Percentiles rank a stretch among this genome's conserved stretches.
These are phyloP conservation scores for Mollisia scopiformis DNA, from an alignment of 2,329 filamentous ascomycete genomes.

Conservation along the genomic window DNA sequence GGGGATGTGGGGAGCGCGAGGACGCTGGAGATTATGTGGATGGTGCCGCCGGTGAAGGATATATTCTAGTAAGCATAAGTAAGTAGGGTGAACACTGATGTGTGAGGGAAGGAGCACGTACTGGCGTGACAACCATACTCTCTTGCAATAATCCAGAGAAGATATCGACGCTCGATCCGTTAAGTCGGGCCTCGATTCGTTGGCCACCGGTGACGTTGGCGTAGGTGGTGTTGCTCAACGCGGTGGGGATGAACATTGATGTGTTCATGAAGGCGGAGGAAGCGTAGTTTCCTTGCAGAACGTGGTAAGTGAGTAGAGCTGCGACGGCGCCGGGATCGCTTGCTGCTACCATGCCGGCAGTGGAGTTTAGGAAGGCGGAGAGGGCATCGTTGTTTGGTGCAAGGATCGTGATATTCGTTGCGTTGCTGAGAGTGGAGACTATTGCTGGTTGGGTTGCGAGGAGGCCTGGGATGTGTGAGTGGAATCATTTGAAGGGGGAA, in stretches of 20 bases:
- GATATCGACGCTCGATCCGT: constrained; percentile 43
- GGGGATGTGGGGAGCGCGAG: constrained; percentile 47
- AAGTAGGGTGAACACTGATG: background rate
- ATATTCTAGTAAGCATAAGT: constrained; percentile 43
- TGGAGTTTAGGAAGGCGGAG: constrained; percentile 32
- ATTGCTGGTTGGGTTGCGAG: constrained; percentile 42
- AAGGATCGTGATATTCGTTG: constrained; percentile 55
- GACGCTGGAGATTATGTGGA: constrained; percentile 54
- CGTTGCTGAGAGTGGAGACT: constrained; percentile 39
- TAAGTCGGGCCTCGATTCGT: constrained; percentile 43
- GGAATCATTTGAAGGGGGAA: background rate
- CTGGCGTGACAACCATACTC: constrained; percentile 30
- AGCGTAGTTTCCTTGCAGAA: constrained; percentile 33
- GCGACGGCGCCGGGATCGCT: constrained; percentile 39
- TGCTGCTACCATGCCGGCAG: constrained; percentile 22
- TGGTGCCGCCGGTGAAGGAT: constrained; percentile 50
- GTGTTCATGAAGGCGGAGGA: constrained; percentile 25
- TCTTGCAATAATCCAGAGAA: constrained; percentile 34
- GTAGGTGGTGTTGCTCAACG: constrained; percentile 45
- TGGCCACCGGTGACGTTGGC: constrained; percentile 54
- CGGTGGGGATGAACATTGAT: constrained; percentile 45
- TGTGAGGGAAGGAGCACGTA: constrained; percentile 5
- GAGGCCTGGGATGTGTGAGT: constrained; percentile 35
- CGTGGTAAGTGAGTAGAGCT: constrained; percentile 35
- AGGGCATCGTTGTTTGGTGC: constrained; percentile 38